Evolutionary conservation across 371 early-diverging fungal genomes (phyloP), one percentile per base, ranked within the genome.

Genomic region (Mucor mucedo): DNA sequence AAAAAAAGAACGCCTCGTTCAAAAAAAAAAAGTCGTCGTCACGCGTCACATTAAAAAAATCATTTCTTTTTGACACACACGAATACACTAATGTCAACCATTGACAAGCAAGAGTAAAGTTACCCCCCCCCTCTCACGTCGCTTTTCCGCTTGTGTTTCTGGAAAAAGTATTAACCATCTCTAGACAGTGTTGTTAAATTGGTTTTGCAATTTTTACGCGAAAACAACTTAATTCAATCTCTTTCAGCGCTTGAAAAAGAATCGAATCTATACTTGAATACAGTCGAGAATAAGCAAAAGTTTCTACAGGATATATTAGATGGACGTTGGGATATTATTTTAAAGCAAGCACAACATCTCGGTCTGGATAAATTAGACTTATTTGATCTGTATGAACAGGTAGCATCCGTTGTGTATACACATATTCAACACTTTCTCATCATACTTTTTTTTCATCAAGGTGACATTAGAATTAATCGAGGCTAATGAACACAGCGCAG

Each of bases 371-470:
- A 77, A 10, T 76, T 76, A 40, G 88, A 89, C 52, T 79, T 94
- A 39, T 75, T 91, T 45, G 94, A 93, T 67, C 80, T 97, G 1
- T 95, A 95, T 72, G 96, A 97, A 72, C 96, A 95, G 77, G 93
- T 94, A 28, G 21, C 21, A 21, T 21, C 21, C 1, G 21, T 21
- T 21, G 21, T 27, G 13, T 14, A 45, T 55, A 28, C 11, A 32
- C 13, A 1, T 14, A 21, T 21, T 21, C 21, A 21, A 21, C 1
- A 21, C 21, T 21, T 21, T 21, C 14, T 33, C 5, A 13, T 7
- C 10, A 8, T 4, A 28, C 49, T 21, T 49, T 27, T 8, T 16
- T 55, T 55, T 54, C 53, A 21, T 47, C 5, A 69, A 93, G 91
- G 89, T 96, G 41, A 79, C 91, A 10, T 70, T 95, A 38, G 98